Evolutionary conservation across 768 basidiomycete genomes (phyloP), one percentile per base, ranked within the genome.

Genomic region (Tulasnella sp.): DNA sequence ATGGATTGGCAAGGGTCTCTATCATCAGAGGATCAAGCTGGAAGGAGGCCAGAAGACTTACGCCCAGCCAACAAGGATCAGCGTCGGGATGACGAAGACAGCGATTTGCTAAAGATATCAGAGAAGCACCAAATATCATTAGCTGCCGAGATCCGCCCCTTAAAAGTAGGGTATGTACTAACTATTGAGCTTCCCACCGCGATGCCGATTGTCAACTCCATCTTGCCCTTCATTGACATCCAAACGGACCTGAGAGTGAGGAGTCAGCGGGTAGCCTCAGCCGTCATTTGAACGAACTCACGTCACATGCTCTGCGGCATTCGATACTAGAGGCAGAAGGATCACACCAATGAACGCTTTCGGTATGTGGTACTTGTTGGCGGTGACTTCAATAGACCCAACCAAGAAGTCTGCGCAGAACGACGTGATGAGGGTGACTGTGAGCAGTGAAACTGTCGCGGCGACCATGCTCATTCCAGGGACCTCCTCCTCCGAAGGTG

Each of bases 321-420:
- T 89, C 0, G 84, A 81, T 45, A 94, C 92, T 52, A 96, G 84
- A 2, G 92, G 91, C 3, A 96, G 74, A 29, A 96, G 74, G 65
- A 94, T 88, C 13, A 93, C 70, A 69, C 88, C 88, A 65, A 92
- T 91, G 73, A 93, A 92, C 0, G 82, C 66, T 70, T 88, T 89
- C 0, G 89, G 88, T 56, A 96, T 86, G 56, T 77, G 69, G 70
- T 89, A 92, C 42, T 85, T 77, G 11, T 80, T 74, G 2, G 92
- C 89, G 24, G 88, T 89, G 69, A 94, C 91, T 69, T 95, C 93
- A 64, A 96, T 95, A 3, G 88, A 90, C 2, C 85, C 86, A 38
- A 95, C 91, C 70, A 91, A 72, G 67, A 82, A 88, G 69, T 96
- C 93, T 27, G 93, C 92, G 64, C 88, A 90, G 73, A 95, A 90